Evolutionary conservation across 2,329 filamentous ascomycete species (phyloP), one percentile per base, ranked within the genome.

Genomic region (Colletotrichum limetticola): DNA sequence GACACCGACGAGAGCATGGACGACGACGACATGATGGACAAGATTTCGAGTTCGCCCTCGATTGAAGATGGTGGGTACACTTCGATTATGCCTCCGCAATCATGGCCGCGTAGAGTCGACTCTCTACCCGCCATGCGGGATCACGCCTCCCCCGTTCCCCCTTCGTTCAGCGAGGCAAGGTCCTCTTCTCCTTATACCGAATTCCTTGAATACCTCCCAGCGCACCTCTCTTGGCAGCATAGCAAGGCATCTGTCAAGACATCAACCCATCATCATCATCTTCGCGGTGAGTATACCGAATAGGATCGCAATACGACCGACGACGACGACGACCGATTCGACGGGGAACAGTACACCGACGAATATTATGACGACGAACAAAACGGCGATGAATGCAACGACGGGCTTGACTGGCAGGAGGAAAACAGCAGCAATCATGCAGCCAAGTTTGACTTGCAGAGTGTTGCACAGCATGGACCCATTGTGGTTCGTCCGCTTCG

Each of bases 31-130:
- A 92, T 98, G 91, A 95, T 97, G 93, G 97, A 98, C 86, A 97
- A 97, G 84, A 98, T 99, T 77, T 98, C 96, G 79, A 98, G 95
- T 84, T 98, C 96, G 79, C 97, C 97, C 81, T 98, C 96, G 78
- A 99, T 99, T 84, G 95, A 97, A 88, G 96, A 98, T 93, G 96
- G 96, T 99, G 92, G 89, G 95, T 97, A 87, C 85, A 84, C 83
- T 84, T 80, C 80, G 63, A 76, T 78, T 77, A 73, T 77, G 74
- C 79, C 83, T 77, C 80, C 81, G 64, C 79, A 74, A 76, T 78
- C 78, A 74, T 85, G 84, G 85, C 86, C 85, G 69, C 82, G 80
- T 76, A 84, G 84, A 78, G 79, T 84, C 75, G 85, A 84, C 75
- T 86, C 84, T 76, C 80, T 86, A 67, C 79, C 77, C 69, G 63